A percentile compares a stretch with the other conserved stretches of the same genome.
Conservation (phyloP, 23 red algal species). For the Gracilaria caudata region DNA sequence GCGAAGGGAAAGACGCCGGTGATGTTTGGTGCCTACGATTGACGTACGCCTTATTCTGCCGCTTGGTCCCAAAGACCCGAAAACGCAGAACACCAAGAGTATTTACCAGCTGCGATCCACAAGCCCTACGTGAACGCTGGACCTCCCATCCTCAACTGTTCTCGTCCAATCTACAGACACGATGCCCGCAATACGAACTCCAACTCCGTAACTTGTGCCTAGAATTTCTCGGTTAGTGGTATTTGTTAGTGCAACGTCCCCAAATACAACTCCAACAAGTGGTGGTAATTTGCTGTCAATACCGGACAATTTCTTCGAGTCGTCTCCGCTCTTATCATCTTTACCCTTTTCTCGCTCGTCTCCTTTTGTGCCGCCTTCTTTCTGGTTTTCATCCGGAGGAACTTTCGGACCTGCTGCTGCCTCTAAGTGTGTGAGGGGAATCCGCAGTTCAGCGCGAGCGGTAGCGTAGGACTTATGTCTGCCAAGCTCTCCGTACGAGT, state of each 20-base stretch:
- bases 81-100: too few relatives aligned
- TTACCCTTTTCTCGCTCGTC: background rate
- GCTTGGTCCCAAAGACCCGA: background rate
- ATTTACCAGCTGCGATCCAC: conserved; percentile 67
- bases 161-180: conserved; percentile 54
- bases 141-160: conserved; percentile 34
- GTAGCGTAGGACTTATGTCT: conserved; percentile 51
- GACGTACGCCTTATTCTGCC: background rate
- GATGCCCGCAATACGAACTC: conserved; percentile 59
- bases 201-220: conserved; percentile 52
- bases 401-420: background rate
- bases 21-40: background rate
- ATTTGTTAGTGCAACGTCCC: conserved; percentile 39
- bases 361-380: background rate
- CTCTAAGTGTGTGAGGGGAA: conserved; percentile 61
- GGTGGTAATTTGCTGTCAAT: conserved; percentile 27
- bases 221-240: conserved; percentile 26
- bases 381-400: conserved; percentile 1
- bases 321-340: background rate
- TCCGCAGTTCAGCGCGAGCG: conserved; percentile 40
- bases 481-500: conserved; percentile 62
- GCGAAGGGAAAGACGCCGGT: conserved; percentile 62
- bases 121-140: conserved; percentile 53
- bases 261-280: conserved; percentile 69
- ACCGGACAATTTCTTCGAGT: background rate